Evolutionary conservation across 2,329 filamentous ascomycete genomes (phyloP).

Genomic region (Pestalotiopsis sp.): DNA sequence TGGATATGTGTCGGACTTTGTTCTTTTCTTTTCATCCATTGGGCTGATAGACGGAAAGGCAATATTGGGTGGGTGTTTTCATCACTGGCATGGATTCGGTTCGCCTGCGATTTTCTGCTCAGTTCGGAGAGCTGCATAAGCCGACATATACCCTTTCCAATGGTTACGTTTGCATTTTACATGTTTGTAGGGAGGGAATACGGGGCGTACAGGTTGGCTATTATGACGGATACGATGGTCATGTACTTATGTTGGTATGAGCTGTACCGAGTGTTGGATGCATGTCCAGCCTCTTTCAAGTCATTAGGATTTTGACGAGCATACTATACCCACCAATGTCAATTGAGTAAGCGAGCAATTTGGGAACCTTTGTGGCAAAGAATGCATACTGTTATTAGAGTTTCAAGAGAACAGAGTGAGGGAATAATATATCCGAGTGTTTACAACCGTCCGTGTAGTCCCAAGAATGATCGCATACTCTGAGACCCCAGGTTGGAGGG

Average conservation of each 20-base stretch:
- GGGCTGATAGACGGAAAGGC: slow-evolving; percentile 10
- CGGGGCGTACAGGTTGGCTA: neutral
- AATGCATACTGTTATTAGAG: neutral
- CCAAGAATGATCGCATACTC: too few relatives aligned
- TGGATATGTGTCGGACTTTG: slow-evolving; percentile 10
- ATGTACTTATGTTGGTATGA: slow-evolving; percentile 2
- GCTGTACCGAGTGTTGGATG: neutral
- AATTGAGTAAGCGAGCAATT: slow-evolving; percentile 3
- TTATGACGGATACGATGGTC: neutral
- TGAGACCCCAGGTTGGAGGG: neutral
- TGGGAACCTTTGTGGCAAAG: neutral
- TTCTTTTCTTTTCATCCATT: slow-evolving; percentile 1
- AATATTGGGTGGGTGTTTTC: neutral
- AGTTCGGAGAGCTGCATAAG: slow-evolving; percentile 2
- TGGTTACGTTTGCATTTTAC: slow-evolving; percentile 3
- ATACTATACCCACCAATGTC: slow-evolving; percentile 5
- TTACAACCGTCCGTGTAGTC: too few relatives aligned
- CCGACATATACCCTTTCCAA: neutral
- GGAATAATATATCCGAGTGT: neutral
- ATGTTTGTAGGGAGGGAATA: neutral
- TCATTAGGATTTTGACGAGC: slow-evolving; percentile 3
- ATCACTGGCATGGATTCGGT: slow-evolving; percentile 5
- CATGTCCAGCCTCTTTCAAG: neutral
- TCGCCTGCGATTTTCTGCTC: neutral
- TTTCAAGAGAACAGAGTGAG: neutral